Base-by-base conservation (phyloP, 2,329 filamentous ascomycete genomes). In the Ceratocystis diversiconidia region DNA sequence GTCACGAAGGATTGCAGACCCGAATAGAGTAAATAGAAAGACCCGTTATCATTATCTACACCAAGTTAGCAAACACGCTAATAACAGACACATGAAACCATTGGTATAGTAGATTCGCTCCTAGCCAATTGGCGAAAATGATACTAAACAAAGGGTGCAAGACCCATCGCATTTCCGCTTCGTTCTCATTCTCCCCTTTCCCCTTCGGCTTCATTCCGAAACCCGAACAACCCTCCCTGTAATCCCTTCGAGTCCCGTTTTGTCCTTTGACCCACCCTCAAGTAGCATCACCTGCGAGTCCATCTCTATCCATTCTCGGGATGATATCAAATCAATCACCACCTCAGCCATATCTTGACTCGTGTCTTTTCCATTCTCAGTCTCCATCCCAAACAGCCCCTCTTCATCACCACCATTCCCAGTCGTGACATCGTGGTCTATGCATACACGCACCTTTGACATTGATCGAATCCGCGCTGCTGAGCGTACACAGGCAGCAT, bases 401-500 rank as follows among this genome's bases (percentile, higher is more conserved):
- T 36, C 63, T 43, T 69, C 32, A 55, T 65, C 25, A 25, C 48
- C 28, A 36, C 28, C 2, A 36, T 36, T 19, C 17, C 7, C 55
- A 59, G 52, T 30, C 67, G 62, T 5, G 63, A 32, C 59, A 66
- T 68, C 22, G 19, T 52, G 43, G 30, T 52, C 36, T 25, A 15
- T 41, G 36, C 36, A 41, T 41, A 8, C 8, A 19, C 30, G n/a
- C 50, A 65, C 70, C 67, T 36, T 70, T 41, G 72, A 77, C 10
- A 87, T 79, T 41, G 82, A 81, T 30, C 88, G 73, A 1, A 97
- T 83, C 67, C 87, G 86, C 0, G 90, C 92, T 0, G 88, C 85
- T 1, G 91, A 88, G 7, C 92, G 83, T 15, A 97, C 86, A 72
- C 91, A 96, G 19, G 90, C 90, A 50, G 92, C 84, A 72, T 96